Percentiles rank a stretch among this genome's conserved stretches.
These are phyloP conservation scores for Dissoconium aciculare DNA, from an alignment of 2,329 filamentous ascomycete species.

Conservation along the genomic window DNA sequence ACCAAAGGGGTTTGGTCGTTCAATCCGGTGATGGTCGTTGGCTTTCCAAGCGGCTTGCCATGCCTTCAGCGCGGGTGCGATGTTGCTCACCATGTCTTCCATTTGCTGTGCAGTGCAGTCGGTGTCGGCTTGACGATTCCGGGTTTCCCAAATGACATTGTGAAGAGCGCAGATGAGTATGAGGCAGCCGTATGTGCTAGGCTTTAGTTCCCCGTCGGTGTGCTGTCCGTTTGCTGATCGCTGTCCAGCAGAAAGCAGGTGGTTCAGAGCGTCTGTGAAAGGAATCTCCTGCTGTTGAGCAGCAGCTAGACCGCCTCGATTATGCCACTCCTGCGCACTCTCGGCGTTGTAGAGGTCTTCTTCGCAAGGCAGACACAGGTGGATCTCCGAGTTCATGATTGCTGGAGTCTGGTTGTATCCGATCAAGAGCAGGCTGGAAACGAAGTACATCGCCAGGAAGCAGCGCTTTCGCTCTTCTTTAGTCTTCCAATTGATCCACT, in stretches of 20 bases:
- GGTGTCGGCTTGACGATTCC: slow-evolving; percentile 74
- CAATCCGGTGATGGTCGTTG: slow-evolving; percentile 69
- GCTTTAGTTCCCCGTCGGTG: slow-evolving; percentile 48
- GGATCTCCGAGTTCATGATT: slow-evolving; percentile 85
- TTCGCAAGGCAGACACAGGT: slow-evolving; percentile 77
- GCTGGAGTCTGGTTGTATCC: slow-evolving; percentile 87
- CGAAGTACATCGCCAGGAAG: slow-evolving; percentile 75
- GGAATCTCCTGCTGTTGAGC: slow-evolving; percentile 57
- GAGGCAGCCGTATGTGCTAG: slow-evolving; percentile 83
- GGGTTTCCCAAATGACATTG: slow-evolving; percentile 97
- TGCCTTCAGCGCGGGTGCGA: slow-evolving; percentile 81
- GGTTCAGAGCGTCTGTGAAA: slow-evolving; percentile 69
- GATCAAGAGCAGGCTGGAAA: slow-evolving; percentile 80
- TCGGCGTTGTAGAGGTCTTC: slow-evolving; percentile 82
- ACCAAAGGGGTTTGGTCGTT: slow-evolving; percentile 72
- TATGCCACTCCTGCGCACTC: slow-evolving; percentile 64
- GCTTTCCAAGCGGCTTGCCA: slow-evolving; percentile 90
- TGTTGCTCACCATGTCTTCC: slow-evolving; percentile 88
- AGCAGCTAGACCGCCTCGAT: slow-evolving; percentile 55
- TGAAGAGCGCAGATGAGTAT: slow-evolving; percentile 88
- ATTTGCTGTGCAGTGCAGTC: slow-evolving; percentile 86
- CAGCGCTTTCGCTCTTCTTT: slow-evolving; percentile 86
- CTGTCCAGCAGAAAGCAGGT: slow-evolving; percentile 65
- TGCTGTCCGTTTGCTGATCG: slow-evolving; percentile 21
- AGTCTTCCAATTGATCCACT: slow-evolving; percentile 81